Evolutionary conservation across 73 alveolate genomes (phyloP), one percentile per base, ranked within the genome.

Genomic region (Paramecium sexaurelia): DNA sequence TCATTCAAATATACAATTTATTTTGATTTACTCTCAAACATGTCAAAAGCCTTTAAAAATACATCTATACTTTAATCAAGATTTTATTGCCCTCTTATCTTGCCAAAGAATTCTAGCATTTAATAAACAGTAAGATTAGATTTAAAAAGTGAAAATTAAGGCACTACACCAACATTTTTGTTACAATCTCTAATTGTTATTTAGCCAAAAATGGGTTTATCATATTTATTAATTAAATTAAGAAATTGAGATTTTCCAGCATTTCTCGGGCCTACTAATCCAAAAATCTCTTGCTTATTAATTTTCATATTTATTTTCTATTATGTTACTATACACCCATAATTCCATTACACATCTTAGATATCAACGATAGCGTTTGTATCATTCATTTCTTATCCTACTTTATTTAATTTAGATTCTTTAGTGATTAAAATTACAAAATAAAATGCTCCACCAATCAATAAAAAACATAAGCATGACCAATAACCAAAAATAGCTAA

Each of bases 331-430:
- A 51, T 51, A 17, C 13, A 5, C 17, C 67, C 67, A 51, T 51
- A 51, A 17, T 51, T 19, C 67, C 67, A 91, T 57, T 96, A 68
- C 17, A 95, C 19, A 71, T 95, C 96, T 66, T 92, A 75, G 5
- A 26, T 3, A 29, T 66, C 83, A 1, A 66, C 39, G 6, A 29
- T n/a, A 66, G 43, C 26, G 24, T 32, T 66, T 26, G 37, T 24
- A 29, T 66, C 83, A 11, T 29, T 22, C 43, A 66, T 29, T 66
- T 66, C 83, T 66, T 66, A 10, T 66, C 24, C 83, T 20, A 32
- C 3, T 66, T 66, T 66, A 3, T 13, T 11, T 22, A 22, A 13
- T 6, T 66, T 66, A 19, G 41, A 24, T 26, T 66, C 83, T 29
- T n/a, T 6, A 29, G 47, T 13, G 7, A 26, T 24, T 66, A 26